A percentile compares a stretch with the other conserved stretches of the same genome.
Evolutionary conservation across 2,329 filamentous ascomycete species (phyloP).

Genomic region (Ascomycota sp.): DNA sequence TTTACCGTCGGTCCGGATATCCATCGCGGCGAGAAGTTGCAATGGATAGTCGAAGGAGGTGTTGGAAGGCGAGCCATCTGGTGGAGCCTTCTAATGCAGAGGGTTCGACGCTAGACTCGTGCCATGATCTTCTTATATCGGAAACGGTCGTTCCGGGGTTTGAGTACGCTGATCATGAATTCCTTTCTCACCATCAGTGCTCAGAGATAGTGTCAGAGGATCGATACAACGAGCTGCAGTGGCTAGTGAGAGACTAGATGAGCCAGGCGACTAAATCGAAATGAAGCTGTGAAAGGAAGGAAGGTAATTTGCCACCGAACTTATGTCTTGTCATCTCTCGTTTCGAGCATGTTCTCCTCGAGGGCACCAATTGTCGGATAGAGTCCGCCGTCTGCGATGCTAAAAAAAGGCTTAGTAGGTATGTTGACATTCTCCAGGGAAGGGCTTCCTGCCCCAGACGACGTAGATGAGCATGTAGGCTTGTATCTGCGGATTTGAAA

Average conservation of each 20-base stretch:
- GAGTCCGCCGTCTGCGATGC: constrained; percentile 35
- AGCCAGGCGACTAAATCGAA: too few relatives aligned
- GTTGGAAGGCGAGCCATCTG: constrained; percentile 46
- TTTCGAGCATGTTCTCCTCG: too few relatives aligned
- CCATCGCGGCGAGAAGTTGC: constrained; percentile 34
- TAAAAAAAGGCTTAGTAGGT: too few relatives aligned
- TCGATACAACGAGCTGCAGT: constrained; percentile 25
- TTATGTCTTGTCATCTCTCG: too few relatives aligned
- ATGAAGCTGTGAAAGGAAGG: too few relatives aligned
- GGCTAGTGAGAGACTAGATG: constrained; percentile 15
- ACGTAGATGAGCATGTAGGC: constrained; percentile 28
- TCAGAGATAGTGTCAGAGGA: constrained; percentile 29
- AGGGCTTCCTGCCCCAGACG: constrained; percentile 32
- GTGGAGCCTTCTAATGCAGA: constrained; percentile 11
- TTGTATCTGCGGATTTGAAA: constrained; percentile 25
- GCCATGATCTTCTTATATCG: constrained; percentile 38
- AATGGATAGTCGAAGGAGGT: constrained; percentile 50
- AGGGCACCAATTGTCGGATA: too few relatives aligned
- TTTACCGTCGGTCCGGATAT: constrained; percentile 43
- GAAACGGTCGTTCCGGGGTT: constrained; percentile 51
- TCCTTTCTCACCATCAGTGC: constrained; percentile 31
- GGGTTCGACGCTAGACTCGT: constrained; percentile 14
- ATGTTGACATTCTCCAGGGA: too few relatives aligned
- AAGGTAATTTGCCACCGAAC: too few relatives aligned
- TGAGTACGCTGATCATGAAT: constrained; percentile 47